These are phyloP conservation scores for Firmiana major DNA, from an alignment of 345 rosid genomes.

Conservation along the genomic window DNA sequence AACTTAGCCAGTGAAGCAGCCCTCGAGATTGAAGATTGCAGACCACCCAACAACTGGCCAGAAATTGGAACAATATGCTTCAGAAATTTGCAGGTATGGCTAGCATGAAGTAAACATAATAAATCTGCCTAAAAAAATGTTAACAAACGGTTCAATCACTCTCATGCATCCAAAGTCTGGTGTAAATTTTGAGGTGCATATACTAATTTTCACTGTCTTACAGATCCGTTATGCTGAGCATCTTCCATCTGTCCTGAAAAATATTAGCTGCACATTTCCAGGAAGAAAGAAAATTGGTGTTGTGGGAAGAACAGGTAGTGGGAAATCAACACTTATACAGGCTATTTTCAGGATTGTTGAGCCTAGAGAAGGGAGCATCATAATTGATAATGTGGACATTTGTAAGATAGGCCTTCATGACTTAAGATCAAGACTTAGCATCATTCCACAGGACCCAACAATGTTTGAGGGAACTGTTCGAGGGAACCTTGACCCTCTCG, in stretches of 20 bases:
- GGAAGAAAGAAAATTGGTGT: constrained; percentile 84
- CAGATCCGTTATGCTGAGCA: constrained; percentile 93
- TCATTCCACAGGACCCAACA: constrained; percentile 96
- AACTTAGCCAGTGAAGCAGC: constrained; percentile 73
- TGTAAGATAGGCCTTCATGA: constrained; percentile 86
- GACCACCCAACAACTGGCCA: constrained; percentile 80
- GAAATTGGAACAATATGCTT: constrained; percentile 71
- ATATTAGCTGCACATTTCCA: constrained; percentile 75
- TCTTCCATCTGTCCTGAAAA: constrained; percentile 78
- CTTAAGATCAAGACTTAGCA: constrained; percentile 79
- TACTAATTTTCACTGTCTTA: neutral
- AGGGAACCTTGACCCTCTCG: constrained; percentile 78
- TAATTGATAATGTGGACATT: constrained; percentile 71
- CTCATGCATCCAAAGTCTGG: neutral
- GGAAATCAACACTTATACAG: constrained; percentile 89
- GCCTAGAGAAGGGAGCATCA: constrained; percentile 77
- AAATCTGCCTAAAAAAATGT: neutral
- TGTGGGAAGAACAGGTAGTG: constrained; percentile 96
- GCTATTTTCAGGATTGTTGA: constrained; percentile 88
- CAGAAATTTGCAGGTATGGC: constrained; percentile 63
- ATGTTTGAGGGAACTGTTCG: constrained; percentile 91
- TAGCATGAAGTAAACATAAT: neutral
- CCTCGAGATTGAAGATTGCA: constrained; percentile 51
- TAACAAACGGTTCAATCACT: neutral
- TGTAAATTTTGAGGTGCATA: neutral